Evolutionary conservation across 2,329 filamentous ascomycete species (phyloP), one percentile per base, ranked within the genome.

Genomic region (Cladorrhinum sp.): DNA sequence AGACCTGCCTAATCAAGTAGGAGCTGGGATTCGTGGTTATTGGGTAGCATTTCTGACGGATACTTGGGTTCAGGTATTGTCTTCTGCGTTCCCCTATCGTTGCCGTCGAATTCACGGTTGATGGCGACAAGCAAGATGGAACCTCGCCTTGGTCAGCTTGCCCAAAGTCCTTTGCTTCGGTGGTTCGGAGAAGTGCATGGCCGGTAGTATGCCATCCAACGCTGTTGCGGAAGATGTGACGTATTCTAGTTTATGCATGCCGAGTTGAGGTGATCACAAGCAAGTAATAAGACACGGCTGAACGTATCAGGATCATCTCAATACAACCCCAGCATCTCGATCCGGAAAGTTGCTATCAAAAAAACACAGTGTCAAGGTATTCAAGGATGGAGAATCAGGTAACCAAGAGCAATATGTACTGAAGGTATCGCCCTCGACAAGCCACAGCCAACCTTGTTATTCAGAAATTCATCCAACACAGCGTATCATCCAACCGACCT

Each of bases 1-100:
- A 62, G 59, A 70, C 68, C 67, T 70, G 64, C 68, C 68, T 64
- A 67, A 68, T 66, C 21, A 33, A 62, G 68, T 30, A 66, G 62
- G 61, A 52, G 54, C 48, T 52, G 24, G 51, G 54, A 36, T 54
- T 60, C 18, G 30, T 12, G 10, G 51, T 39, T 18, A 18, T 5
- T 7, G 14, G 54, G 39, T 39, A 58, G 21, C 53, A 39, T 39
- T 42, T 14, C 2, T 21, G 42, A n/a, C n/a, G n/a, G n/a, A n/a
- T n/a, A n/a, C n/a, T n/a, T n/a, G n/a, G n/a, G n/a, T n/a, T 28
- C 26, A 28, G 26, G 9, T 9, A 28, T 36, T 5, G 7, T 36
- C 12, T 10, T 36, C 33, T 36, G 8, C 33, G 8, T 36, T 16
- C 14, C 14, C 33, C 33, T 36, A 36, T 16, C 10, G 26, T 10